A percentile compares a stretch with the other conserved stretches of the same genome.
phyloP scores from a whole-genome alignment of 208 protist species.

The Trichomonas tenax region DNA sequence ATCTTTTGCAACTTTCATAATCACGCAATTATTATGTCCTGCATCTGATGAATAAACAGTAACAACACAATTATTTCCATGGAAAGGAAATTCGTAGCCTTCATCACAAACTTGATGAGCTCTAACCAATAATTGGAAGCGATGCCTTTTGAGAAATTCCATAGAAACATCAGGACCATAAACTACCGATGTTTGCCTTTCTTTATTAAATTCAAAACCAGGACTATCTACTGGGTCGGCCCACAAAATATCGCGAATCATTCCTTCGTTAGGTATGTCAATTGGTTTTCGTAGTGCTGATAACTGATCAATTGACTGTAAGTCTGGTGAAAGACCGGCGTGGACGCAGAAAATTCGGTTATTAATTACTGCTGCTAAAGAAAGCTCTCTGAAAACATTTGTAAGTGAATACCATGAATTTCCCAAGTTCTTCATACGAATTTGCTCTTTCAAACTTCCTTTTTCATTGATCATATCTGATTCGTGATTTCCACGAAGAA shows the following conservation, averaged over 20 bases:
- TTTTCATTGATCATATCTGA: background rate
- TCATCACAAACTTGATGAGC: conserved; percentile 78
- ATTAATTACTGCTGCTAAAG: conserved; percentile 49
- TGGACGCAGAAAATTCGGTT: conserved; percentile 86
- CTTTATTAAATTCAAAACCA: conserved; percentile 49
- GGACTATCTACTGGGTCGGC: conserved; percentile 63
- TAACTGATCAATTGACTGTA: background rate
- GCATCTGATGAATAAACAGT: conserved; percentile 98
- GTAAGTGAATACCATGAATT: background rate
- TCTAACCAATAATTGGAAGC: conserved; percentile 94
- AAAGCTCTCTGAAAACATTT: background rate
- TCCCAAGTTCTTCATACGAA: background rate
- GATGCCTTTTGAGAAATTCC: conserved; percentile 88
- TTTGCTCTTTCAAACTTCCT: conserved; percentile 96
- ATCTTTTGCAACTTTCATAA: conserved; percentile 56
- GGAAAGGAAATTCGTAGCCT: conserved; percentile 87
- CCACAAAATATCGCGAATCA: conserved; percentile 98
- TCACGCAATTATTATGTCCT: conserved; percentile 86
- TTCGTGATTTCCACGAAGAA: conserved; percentile 36
- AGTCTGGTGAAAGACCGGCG: conserved; percentile 29
- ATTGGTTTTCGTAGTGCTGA: background rate
- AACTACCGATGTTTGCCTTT: conserved; percentile 84
- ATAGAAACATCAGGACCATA: conserved; percentile 92
- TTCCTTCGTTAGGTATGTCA: conserved; percentile 38
- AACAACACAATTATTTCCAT: conserved; percentile 84